Evolutionary conservation across 805 yeast species (phyloP), one percentile per base, ranked within the genome.

Genomic region (Candida ulmi): DNA sequence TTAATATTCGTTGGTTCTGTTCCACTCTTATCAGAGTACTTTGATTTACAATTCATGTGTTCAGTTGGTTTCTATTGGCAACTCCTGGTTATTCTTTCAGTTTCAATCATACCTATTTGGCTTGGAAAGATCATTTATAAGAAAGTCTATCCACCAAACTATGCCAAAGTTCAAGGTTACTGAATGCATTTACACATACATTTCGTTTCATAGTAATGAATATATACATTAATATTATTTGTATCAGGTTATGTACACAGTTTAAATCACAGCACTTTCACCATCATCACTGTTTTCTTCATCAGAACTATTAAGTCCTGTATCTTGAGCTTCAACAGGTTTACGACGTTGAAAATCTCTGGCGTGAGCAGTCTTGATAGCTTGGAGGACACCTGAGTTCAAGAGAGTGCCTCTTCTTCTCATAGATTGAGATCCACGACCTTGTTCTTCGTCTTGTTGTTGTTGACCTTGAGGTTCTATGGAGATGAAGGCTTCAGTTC

Each of bases 161-260:
- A 93, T 60, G 97, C 97, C 8, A 93, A 93, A 61, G 98, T 93
- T 31, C 98, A 90, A 60, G 93, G 85, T 44, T 81, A 74, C 40
- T 80, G 28, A 38, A 8, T 25, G 42, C 24, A 47, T 45, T 33
- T 23, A 37, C 25, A 54, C 52, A 38, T 8, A 5, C 11, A 26
- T 5, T 7, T 21, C 24, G 9, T 9, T 21, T 21, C 9, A 6
- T 7, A 6, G 9, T 7, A 21, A 21, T 21, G 24, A 21, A 21
- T 21, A 21, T 21, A 9, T 21, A 21, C 24, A 21, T 21, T 6
- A 6, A 7, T 21, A 21, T 7, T 21, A 9, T 21, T 21, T 9
- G 9, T 9, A 21, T 21, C 24, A n/a, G n/a, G n/a, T n/a, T n/a
- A n/a, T n/a, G n/a, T n/a, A n/a, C n/a, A n/a, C n/a, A 23, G 11